These are phyloP conservation scores for Bolboschoenoplectus hybrid DNA, from an alignment of 202 grass and related monocot genomes.

Conservation along the genomic window DNA sequence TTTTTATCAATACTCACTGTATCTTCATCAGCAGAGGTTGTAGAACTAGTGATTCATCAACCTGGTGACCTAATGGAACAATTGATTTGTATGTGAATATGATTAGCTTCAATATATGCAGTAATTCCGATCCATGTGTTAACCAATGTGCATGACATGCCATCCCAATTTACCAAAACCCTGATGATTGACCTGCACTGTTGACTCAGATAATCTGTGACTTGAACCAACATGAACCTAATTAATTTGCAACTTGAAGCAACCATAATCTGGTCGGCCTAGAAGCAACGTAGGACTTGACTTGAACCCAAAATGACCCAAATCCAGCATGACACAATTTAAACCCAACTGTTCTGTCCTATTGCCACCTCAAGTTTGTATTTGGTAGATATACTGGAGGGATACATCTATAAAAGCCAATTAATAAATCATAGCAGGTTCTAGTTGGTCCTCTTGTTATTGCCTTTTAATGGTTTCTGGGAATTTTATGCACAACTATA, in stretches of 20 bases:
- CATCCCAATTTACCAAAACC: not conserved
- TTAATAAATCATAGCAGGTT: not conserved
- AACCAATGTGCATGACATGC: not conserved
- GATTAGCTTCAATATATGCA: not conserved
- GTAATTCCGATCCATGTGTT: not conserved
- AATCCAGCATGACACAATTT: not conserved
- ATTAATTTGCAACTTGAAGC: not conserved
- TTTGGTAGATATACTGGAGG: not conserved
- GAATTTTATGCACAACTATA: not conserved
- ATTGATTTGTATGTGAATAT: slow-evolving; percentile 8
- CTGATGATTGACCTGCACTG: not conserved
- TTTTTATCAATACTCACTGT: not conserved
- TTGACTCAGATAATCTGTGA: not conserved
- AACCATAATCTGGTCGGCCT: not conserved
- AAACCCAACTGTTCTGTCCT: not conserved
- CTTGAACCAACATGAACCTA: not conserved
- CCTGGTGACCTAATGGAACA: not conserved
- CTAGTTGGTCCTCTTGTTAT: not conserved
- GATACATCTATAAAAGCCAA: not conserved
- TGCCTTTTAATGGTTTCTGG: not conserved
- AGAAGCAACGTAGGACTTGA: not conserved
- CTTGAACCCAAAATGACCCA: not conserved
- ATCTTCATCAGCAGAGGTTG: not conserved
- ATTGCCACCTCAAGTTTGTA: slow-evolving; percentile 12
- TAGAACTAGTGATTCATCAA: not conserved